A percentile compares a stretch with the other conserved stretches of the same genome.
Evolutionary conservation across 139 green algal species (phyloP).

Genomic region (Chlamydomonas sp.): DNA sequence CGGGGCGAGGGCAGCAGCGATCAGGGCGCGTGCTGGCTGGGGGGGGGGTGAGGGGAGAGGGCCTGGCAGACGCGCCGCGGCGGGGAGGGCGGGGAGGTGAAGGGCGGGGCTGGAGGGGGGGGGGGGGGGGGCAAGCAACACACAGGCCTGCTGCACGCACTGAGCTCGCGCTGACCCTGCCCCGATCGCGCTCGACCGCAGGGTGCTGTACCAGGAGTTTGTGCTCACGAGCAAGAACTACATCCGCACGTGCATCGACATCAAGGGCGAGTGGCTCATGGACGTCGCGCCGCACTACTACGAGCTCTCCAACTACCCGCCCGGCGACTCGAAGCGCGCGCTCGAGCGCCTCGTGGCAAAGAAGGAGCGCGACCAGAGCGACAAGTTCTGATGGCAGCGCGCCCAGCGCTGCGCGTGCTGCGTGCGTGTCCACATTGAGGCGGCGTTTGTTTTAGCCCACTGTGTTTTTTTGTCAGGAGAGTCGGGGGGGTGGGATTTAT

Average conservation of each 20-base stretch:
- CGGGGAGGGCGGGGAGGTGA: background rate
- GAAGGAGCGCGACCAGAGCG: constrained; percentile 39
- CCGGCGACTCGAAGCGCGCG: constrained; percentile 66
- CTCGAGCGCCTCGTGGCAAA: constrained; percentile 81
- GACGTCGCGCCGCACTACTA: constrained; percentile 96
- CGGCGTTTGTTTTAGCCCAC: no score
- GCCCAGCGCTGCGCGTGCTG: no score
- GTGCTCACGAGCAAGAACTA: constrained; percentile 96
- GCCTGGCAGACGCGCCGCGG: no score
- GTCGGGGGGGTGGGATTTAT: no score
- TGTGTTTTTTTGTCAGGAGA: no score
- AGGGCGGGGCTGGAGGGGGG: background rate
- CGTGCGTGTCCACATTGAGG: no score
- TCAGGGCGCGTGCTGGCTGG: no score
- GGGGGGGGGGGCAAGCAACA: no score
- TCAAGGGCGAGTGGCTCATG: constrained; percentile 94
- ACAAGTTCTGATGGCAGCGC: constrained; percentile 30
- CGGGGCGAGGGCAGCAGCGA: no score
- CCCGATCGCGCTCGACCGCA: constrained; percentile 19
- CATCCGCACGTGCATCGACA: constrained; percentile 86
- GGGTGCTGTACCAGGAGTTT: constrained; percentile 98
- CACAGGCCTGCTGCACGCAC: no score
- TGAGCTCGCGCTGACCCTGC: no score
- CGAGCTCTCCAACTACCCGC: constrained; percentile 92
- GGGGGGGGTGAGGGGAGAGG: no score